phyloP scores from a whole-genome alignment of 805 yeast genomes.

The Peterozyma xylosa region DNA sequence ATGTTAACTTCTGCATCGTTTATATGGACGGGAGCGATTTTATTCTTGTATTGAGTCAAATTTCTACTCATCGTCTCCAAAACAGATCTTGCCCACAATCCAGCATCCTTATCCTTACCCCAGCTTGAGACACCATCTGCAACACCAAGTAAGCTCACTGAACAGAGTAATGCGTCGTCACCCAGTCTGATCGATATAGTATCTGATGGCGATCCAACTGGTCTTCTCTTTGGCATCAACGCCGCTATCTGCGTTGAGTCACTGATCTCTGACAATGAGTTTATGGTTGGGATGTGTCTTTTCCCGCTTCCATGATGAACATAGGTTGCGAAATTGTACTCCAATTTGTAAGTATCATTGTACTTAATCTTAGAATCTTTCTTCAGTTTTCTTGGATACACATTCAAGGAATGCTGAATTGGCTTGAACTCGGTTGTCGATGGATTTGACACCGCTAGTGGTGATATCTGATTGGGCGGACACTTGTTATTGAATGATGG shows the following conservation, averaged over 20 bases:
- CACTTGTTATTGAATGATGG: too few relatives aligned
- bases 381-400: too few relatives aligned
- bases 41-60: constrained; percentile 30
- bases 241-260: constrained; percentile 36
- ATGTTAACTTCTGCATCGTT: constrained; percentile 28
- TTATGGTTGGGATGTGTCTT: constrained; percentile 28
- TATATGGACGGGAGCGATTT: constrained; percentile 30
- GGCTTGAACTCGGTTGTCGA: too few relatives aligned
- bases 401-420: too few relatives aligned
- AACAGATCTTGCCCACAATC: constrained; percentile 46
- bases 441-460: too few relatives aligned
- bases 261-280: constrained; percentile 41
- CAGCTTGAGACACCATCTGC: constrained; percentile 56
- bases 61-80: constrained; percentile 41
- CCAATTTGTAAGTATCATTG: constrained; percentile 20
- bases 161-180: constrained; percentile 50
- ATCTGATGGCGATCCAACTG: constrained; percentile 44
- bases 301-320: constrained; percentile 36
- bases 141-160: constrained; percentile 43
- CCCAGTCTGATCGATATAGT: constrained; percentile 46
- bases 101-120: constrained; percentile 39
- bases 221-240: constrained; percentile 40
- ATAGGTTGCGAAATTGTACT: constrained; percentile 35
- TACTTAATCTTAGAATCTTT: constrained; percentile 6
- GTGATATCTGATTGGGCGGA: too few relatives aligned